phyloP scores from a whole-genome alignment of 2,329 filamentous ascomycete species.

The Aspergillus sp. region DNA sequence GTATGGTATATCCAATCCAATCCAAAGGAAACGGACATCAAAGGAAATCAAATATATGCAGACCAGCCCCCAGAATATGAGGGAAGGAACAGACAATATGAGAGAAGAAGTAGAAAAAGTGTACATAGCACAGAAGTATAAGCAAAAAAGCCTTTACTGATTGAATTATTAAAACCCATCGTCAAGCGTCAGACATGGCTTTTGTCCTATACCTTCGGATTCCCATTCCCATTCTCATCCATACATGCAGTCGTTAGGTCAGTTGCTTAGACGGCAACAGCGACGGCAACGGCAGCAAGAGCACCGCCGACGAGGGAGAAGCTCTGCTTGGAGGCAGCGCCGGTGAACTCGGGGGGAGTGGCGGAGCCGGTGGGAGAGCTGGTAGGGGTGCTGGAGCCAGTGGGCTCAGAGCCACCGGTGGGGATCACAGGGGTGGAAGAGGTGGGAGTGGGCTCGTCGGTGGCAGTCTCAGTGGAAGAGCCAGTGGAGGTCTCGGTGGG shows the following conservation, averaged over 20 bases:
- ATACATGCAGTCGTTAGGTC: background rate
- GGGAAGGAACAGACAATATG: background rate
- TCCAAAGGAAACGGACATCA: background rate
- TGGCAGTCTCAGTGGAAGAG: constrained; percentile 2
- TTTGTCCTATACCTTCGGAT: background rate
- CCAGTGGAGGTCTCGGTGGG: background rate
- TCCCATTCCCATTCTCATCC: background rate
- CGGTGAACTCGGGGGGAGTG: constrained; percentile 11
- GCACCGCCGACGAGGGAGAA: constrained; percentile 12
- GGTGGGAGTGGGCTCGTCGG: constrained; percentile 7
- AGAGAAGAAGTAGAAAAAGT: background rate
- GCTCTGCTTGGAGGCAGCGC: constrained; percentile 13
- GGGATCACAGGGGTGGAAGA: constrained; percentile 13
- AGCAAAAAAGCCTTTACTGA: background rate
- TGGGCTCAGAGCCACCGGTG: background rate
- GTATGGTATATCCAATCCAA: background rate
- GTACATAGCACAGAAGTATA: background rate
- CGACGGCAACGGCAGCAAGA: constrained; percentile 13
- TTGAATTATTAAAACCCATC: background rate
- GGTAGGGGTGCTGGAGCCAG: background rate
- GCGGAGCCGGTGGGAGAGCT: background rate
- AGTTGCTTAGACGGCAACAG: constrained; percentile 12
- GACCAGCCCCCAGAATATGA: background rate
- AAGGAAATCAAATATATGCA: background rate
- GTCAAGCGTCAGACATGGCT: constrained; percentile 3